A percentile compares a stretch with the other conserved stretches of the same genome.
Evolutionary conservation across 2,329 filamentous ascomycete species (phyloP).

Genomic region (Ploettnerulaceae sp.): DNA sequence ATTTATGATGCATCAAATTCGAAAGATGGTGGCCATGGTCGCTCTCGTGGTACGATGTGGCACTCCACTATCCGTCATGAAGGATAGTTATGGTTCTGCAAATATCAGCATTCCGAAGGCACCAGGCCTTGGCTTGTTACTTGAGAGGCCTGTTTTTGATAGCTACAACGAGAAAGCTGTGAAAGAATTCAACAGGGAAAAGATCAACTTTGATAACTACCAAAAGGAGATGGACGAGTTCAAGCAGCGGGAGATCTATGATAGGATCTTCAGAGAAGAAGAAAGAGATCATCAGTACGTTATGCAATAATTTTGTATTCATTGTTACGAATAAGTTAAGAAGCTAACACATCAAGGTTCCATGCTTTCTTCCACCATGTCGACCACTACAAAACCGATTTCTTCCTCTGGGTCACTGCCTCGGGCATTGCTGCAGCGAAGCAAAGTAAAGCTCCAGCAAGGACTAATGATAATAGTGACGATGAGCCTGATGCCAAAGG

Average conservation of each 20-base stretch:
- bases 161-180: conserved; percentile 75
- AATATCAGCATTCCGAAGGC: conserved; percentile 91
- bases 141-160: conserved; percentile 89
- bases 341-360: conserved; percentile 48
- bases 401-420: conserved; percentile 71
- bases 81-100: conserved; percentile 64
- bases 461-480: conserved; percentile 44
- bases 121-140: conserved; percentile 77
- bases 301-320: too few species aligned
- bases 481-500: conserved; percentile 39
- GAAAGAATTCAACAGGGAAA: conserved; percentile 56
- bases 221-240: conserved; percentile 79
- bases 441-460: conserved; percentile 41
- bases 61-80: conserved; percentile 64
- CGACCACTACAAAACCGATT: conserved; percentile 66
- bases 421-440: conserved; percentile 60
- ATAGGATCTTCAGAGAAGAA: conserved; percentile 84
- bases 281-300: conserved; percentile 79
- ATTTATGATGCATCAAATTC: conserved; percentile 99
- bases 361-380: conserved; percentile 75
- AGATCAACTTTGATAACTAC: conserved; percentile 74
- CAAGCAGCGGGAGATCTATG: conserved; percentile 89
- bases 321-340: too few species aligned
- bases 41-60: conserved; percentile 81
- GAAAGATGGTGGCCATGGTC: conserved; percentile 97